A percentile compares a stretch with the other conserved stretches of the same genome.
phyloP scores from a whole-genome alignment of 306 rosid species.

The Medicago ruthenica region DNA sequence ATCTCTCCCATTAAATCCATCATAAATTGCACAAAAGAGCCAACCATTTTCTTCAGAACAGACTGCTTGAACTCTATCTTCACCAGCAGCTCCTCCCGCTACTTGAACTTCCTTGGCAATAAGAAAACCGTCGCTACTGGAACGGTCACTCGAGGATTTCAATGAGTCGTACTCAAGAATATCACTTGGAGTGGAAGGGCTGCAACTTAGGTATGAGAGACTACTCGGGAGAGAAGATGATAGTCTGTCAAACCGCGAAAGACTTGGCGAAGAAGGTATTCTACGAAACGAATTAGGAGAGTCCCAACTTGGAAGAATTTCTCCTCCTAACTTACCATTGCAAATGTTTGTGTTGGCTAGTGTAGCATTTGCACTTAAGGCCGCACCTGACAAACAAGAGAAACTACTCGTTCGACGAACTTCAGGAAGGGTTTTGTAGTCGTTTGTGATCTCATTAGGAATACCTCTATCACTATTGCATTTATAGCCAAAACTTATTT shows the following conservation, averaged over 20 bases:
- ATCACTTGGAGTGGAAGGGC: conserved; percentile 74
- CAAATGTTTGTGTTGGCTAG: conserved; percentile 94
- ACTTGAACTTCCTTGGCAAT: conserved; percentile 84
- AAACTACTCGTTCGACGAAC: conserved; percentile 83
- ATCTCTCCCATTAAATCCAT: conserved; percentile 97
- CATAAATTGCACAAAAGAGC: conserved; percentile 97
- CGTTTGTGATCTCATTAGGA: conserved; percentile 49
- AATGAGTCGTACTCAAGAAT: conserved; percentile 68
- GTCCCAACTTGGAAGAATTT: conserved; percentile 95
- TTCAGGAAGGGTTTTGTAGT: conserved; percentile 52
- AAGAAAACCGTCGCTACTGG: conserved; percentile 78
- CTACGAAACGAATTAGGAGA: conserved; percentile 92
- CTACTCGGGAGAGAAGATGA: conserved; percentile 85
- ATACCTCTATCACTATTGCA: conserved; percentile 60
- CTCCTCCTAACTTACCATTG: conserved; percentile 88
- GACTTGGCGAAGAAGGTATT: conserved; percentile 79
- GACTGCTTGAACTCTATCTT: conserved; percentile 98
- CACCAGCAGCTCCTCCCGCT: conserved; percentile 99
- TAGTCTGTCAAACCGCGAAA: conserved; percentile 74
- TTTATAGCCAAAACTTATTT: conserved; percentile 96
- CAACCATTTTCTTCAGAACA: conserved; percentile 98
- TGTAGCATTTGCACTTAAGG: conserved; percentile 94
- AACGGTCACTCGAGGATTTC: conserved; percentile 65
- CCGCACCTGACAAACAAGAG: conserved; percentile 98
- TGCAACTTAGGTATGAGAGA: conserved; percentile 82